Evolutionary conservation across 441 rosid genomes (phyloP).

Genomic region (Erysimum pusillum): DNA sequence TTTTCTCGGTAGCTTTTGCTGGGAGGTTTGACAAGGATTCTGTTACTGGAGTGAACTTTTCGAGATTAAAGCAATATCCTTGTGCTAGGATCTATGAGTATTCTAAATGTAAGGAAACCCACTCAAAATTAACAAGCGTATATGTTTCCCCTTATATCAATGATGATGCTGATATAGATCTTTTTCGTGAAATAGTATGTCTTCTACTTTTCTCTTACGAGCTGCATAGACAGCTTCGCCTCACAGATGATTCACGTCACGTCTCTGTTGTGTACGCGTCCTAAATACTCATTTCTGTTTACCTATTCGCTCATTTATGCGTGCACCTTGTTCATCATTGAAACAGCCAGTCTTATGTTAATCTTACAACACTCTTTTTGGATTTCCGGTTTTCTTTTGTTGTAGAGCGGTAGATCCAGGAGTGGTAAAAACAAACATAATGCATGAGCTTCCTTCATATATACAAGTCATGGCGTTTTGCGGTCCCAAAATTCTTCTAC

Average conservation of each 20-base stretch:
- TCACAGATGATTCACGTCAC: constrained; percentile 55
- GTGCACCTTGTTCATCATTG: background rate
- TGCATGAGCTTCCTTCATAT: constrained; percentile 84
- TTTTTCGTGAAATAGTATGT: constrained; percentile 64
- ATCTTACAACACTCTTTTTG: background rate
- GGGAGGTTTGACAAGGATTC: constrained; percentile 64
- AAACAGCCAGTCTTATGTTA: background rate
- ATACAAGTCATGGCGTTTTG: constrained; percentile 58
- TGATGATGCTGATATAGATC: constrained; percentile 38
- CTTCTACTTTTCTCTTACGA: constrained; percentile 79
- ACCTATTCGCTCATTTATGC: constrained; percentile 1
- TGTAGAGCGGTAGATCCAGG: constrained; percentile 95
- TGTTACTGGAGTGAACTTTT: constrained; percentile 66
- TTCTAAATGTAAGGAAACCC: constrained; percentile 74
- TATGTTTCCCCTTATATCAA: constrained; percentile 10
- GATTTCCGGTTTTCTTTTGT: background rate
- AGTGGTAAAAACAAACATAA: constrained; percentile 77
- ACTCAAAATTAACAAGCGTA: background rate
- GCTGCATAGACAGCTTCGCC: constrained; percentile 68
- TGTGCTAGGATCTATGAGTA: constrained; percentile 71
- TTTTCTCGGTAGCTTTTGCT: constrained; percentile 51
- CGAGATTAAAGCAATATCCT: constrained; percentile 63
- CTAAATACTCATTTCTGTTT: constrained; percentile 16
- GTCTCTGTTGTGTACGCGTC: constrained; percentile 77
- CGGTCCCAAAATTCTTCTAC: constrained; percentile 59